Base-by-base conservation (phyloP, 2,329 filamentous ascomycete genomes). In the Fusarium sp. region DNA sequence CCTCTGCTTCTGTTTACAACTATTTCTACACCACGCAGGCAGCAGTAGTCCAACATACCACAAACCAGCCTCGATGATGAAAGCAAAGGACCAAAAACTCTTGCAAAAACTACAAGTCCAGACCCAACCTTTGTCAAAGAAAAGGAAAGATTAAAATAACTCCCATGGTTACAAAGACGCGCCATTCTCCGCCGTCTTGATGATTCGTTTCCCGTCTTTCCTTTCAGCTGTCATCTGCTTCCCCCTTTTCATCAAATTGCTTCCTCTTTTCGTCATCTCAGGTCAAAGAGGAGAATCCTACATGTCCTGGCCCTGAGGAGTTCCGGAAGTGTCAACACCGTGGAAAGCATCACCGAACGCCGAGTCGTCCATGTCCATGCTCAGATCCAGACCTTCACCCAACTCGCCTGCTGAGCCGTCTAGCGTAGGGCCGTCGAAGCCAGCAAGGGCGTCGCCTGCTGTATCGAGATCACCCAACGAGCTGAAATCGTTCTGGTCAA, bases 331-430 rank as follows among this genome's bases (percentile, higher is more conserved):
- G 22, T 84, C 85, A 15, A 89, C 86, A 7, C 87, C 88, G 73
- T 94, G 92, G 80, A 95, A 93, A 1, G 93, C 93, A 73, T 96
- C 92, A 5, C 92, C 93, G 81, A 96, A 96, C 2, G 92, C 93
- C 38, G 91, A 93, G 75, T 94, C 91, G 48, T 93, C 91, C 83
- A 94, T 87, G 68, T 91, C 91, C 82, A 90, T 86, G 72, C 87
- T 85, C 54, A 90, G 78, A 76, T 87, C 86, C n/a, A 87, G 78
- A 11, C 86, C 88, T 44, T 88, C 87, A 24, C 83, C 87, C 7
- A 87, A 79, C 30, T 84, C 85, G 6, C 82, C 84, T 4, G 78
- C 81, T 2, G 75, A 78, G 6, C 76, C 78, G 43, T 84, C 84
- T 30, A 84, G 78, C 53, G 87, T 84, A 16, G 88, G 86, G 18